Evolutionary conservation across 495 filamentous ascomycete genomes (phyloP).

Genomic region (Alectoria sarmentosa): DNA sequence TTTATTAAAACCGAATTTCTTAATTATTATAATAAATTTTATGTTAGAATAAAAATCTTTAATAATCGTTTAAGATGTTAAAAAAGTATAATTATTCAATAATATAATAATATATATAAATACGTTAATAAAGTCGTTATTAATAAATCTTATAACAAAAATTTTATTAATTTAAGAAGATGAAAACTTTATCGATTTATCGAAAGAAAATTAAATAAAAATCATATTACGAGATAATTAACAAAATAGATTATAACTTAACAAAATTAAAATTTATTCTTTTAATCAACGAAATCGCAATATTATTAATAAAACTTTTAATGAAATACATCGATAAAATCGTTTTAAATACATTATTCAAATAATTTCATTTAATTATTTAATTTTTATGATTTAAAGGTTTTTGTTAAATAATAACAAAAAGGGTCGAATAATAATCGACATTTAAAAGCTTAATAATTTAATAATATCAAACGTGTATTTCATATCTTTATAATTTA

Average conservation of each 20-base stretch:
- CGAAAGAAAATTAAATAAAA: too few relatives aligned
- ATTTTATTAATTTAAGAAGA: not conserved
- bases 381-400: not conserved
- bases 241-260: not conserved
- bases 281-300: not conserved
- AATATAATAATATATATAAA: too few relatives aligned
- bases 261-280: not conserved
- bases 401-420: not conserved
- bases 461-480: constrained; percentile 14
- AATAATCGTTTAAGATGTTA: too few relatives aligned
- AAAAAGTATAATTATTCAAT: too few relatives aligned
- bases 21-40: too few relatives aligned
- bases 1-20: too few relatives aligned
- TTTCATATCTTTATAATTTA: constrained; percentile 10
- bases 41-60: too few relatives aligned
- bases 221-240: too few relatives aligned
- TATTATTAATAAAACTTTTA: not conserved
- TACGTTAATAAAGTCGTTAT: too few relatives aligned
- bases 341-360: not conserved
- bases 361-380: not conserved
- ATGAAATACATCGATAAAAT: not conserved
- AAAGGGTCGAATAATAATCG: constrained; percentile 17
- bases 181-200: not conserved
- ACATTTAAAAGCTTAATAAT: constrained; percentile 19
- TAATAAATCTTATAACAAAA: not conserved